Percentiles rank a stretch among this genome's conserved stretches.
Conservation (phyloP, 202 grass and related monocot species). For the Tripidium arundinaceum region DNA sequence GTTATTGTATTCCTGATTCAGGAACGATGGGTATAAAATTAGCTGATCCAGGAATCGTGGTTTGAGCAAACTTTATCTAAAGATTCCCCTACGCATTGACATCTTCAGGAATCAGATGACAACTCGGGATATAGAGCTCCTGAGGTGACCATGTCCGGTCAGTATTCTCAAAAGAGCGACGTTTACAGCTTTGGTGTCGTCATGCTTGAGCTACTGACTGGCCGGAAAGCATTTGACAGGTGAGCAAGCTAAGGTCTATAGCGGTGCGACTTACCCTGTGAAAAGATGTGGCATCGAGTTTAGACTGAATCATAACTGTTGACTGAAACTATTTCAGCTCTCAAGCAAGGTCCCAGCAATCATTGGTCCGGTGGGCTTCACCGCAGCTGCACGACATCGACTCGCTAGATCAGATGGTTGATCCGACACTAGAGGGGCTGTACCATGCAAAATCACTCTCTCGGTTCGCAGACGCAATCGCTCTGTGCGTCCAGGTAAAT, state of each 20-base stretch:
- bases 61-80: not conserved
- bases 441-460: constrained; percentile 86
- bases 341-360: constrained; percentile 55
- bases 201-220: constrained; percentile 91
- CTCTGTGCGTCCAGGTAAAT: constrained; percentile 76
- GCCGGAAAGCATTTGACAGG: constrained; percentile 83
- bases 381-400: constrained; percentile 84
- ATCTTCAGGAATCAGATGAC: constrained; percentile 61
- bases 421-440: constrained; percentile 57
- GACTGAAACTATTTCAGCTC: constrained; percentile 47
- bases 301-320: not conserved
- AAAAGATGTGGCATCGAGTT: not conserved
- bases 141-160: constrained; percentile 63
- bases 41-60: not conserved
- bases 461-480: constrained; percentile 71
- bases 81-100: not conserved
- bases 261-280: not conserved
- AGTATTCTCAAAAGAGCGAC: constrained; percentile 73
- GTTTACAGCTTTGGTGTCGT: constrained; percentile 91
- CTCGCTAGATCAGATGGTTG: constrained; percentile 63
- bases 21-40: not conserved
- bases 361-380: constrained; percentile 64
- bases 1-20: not conserved
- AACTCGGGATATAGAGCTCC: constrained; percentile 66
- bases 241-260: not conserved